Percentiles rank a stretch among this genome's conserved stretches.
Evolutionary conservation across 345 rosid genomes (phyloP).

Genomic region (Schrenkiella parvula): DNA sequence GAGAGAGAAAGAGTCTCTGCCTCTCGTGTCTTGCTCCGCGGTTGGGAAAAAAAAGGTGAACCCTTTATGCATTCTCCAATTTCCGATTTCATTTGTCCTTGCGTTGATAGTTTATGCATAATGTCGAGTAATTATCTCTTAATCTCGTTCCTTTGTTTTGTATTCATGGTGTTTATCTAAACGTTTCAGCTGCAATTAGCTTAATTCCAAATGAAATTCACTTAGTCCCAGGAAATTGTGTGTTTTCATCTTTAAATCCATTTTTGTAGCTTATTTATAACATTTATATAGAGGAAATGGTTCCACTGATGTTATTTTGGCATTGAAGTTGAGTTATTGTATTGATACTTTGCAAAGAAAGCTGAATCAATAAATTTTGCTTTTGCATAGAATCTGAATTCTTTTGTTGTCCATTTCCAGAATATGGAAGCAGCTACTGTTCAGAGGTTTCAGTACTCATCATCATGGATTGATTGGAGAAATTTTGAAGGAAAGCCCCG

Average conservation of each 20-base stretch:
- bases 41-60: conserved; percentile 22
- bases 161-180: not conserved
- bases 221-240: not conserved
- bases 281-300: not conserved
- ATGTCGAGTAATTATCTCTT: not conserved
- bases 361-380: not conserved
- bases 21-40: conserved; percentile 23
- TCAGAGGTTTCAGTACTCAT: conserved; percentile 43
- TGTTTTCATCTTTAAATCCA: not conserved
- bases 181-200: not conserved
- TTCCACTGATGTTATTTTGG: not conserved
- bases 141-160: not conserved
- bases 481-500: conserved; percentile 28
- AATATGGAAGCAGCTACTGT: conserved; percentile 55
- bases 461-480: conserved; percentile 40
- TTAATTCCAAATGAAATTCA: not conserved
- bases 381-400: not conserved
- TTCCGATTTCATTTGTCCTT: conserved; percentile 19
- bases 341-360: not conserved
- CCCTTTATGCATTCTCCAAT: conserved; percentile 16
- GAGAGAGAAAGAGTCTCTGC: conserved; percentile 6
- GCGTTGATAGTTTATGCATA: conserved; percentile 1
- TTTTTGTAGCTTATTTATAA: not conserved
- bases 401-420: not conserved
- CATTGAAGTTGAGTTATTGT: not conserved